Conservation (phyloP, 2,329 filamentous ascomycete species). For the Albifimbria verrucaria region DNA sequence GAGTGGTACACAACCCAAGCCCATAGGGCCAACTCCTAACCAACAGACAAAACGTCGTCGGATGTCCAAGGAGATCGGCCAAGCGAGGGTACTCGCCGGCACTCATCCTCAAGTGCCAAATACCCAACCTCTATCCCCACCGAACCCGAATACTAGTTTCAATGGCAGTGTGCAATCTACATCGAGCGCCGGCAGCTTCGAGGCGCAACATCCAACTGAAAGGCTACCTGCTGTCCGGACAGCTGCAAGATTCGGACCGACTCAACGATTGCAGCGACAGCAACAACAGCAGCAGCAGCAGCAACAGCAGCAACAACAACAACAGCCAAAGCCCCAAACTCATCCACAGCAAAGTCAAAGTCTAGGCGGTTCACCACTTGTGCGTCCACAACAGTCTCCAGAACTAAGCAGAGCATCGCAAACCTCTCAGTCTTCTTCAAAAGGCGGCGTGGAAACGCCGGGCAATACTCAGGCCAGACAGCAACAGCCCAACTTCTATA, state of each 20-base stretch:
- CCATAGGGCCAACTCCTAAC: slow-evolving; percentile 5
- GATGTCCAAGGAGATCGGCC: slow-evolving; percentile 16
- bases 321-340: slow-evolving; percentile 5
- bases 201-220: slow-evolving; percentile 11
- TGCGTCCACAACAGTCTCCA: slow-evolving; percentile 5
- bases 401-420: background rate
- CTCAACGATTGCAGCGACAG: slow-evolving; percentile 11
- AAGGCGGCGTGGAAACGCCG: background rate
- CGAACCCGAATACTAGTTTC: slow-evolving; percentile 7
- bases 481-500: background rate
- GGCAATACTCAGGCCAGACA: background rate
- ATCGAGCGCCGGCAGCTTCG: slow-evolving; percentile 12
- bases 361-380: slow-evolving; percentile 5
- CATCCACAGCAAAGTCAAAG: background rate
- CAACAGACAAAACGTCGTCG: slow-evolving; percentile 23
- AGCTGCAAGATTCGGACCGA: background rate
- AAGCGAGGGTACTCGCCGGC: slow-evolving; percentile 6
- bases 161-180: slow-evolving; percentile 8
- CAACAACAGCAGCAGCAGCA: slow-evolving; percentile 14
- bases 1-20: too few relatives aligned
- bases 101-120: slow-evolving; percentile 9
- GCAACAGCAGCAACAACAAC: slow-evolving; percentile 11
- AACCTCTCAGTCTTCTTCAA: background rate
- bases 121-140: slow-evolving; percentile 9
- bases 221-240: slow-evolving; percentile 3